A percentile compares a stretch with the other conserved stretches of the same genome.
Evolutionary conservation across 768 basidiomycete genomes (phyloP).

Genomic region (Amanita pseudoporphyria): DNA sequence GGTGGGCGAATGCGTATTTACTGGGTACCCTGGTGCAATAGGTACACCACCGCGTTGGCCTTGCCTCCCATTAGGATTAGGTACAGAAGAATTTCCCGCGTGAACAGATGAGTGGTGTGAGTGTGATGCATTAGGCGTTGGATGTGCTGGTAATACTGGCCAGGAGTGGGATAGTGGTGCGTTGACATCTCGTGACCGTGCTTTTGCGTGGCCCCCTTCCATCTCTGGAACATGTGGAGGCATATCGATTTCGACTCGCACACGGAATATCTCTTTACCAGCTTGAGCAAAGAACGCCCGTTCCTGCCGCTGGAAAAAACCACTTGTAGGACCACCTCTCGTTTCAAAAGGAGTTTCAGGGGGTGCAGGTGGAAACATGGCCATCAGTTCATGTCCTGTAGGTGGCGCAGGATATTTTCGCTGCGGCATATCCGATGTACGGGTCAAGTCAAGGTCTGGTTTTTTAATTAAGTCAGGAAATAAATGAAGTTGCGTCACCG

Average conservation of each 20-base stretch:
- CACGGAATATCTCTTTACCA: constrained; percentile 68
- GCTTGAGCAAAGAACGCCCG: constrained; percentile 75
- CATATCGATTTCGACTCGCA: constrained; percentile 62
- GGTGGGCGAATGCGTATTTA: constrained; percentile 20
- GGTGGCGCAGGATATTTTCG: constrained; percentile 68
- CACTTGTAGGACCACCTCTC: constrained; percentile 56
- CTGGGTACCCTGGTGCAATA: constrained; percentile 25
- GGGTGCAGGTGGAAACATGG: constrained; percentile 66
- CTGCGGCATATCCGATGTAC: constrained; percentile 35
- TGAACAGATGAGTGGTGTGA: constrained; percentile 26
- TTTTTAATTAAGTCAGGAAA: background rate
- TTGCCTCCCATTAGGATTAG: constrained; percentile 25
- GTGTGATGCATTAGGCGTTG: constrained; percentile 14
- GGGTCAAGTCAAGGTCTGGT: constrained; percentile 57
- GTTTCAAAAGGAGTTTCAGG: constrained; percentile 48
- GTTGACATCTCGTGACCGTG: constrained; percentile 15
- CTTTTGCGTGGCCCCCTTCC: constrained; percentile 16
- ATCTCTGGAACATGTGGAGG: constrained; percentile 23
- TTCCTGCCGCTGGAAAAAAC: constrained; percentile 68
- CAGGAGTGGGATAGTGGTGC: constrained; percentile 18
- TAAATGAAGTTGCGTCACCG: constrained; percentile 1
- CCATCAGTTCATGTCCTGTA: constrained; percentile 79
- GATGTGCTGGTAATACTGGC: constrained; percentile 14
- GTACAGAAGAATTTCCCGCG: constrained; percentile 21
- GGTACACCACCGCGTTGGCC: constrained; percentile 22